Evolutionary conservation across 1,139 yeast species (phyloP).

Genomic region (Suhomyces choctaworum): DNA sequence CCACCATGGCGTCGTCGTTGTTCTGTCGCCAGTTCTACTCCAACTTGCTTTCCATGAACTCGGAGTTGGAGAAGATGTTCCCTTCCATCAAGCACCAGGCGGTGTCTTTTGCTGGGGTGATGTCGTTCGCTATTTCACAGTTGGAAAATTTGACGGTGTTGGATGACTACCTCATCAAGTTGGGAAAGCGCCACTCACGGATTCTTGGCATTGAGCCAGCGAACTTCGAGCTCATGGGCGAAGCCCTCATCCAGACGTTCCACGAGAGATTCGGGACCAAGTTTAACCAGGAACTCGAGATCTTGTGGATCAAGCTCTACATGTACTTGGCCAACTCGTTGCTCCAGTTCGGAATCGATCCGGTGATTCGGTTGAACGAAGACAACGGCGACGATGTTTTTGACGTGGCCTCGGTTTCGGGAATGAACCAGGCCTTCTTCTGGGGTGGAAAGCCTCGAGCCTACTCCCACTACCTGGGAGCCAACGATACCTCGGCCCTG

Average conservation of each 20-base stretch:
- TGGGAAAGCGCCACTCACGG: conserved; percentile 77
- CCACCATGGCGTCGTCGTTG: conserved; percentile 45
- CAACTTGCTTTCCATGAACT: conserved; percentile 55
- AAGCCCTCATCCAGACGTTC: conserved; percentile 71
- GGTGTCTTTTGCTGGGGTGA: conserved; percentile 76
- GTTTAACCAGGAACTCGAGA: conserved; percentile 53
- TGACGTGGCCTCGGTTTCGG: conserved; percentile 9
- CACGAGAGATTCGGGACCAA: conserved; percentile 59
- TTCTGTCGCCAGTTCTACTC: conserved; percentile 65
- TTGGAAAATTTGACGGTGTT: conserved; percentile 42
- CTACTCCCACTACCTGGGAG: conserved; percentile 2
- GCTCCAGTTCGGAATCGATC: conserved; percentile 66
- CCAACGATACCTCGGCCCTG: conserved; percentile 3
- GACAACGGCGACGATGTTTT: conserved; percentile 9
- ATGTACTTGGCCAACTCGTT: conserved; percentile 64
- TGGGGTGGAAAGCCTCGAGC: conserved; percentile 10
- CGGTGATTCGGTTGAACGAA: conserved; percentile 32
- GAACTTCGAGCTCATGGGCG: conserved; percentile 77
- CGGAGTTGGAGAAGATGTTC: conserved; percentile 54
- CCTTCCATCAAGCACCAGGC: conserved; percentile 74
- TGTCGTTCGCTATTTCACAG: conserved; percentile 58
- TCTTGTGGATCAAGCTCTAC: conserved; percentile 72
- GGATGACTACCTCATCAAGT: conserved; percentile 59
- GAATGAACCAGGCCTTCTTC: conserved; percentile 9
- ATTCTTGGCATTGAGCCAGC: conserved; percentile 72